A percentile compares a stretch with the other conserved stretches of the same genome.
Evolutionary conservation across 2,329 filamentous ascomycete species (phyloP).

Genomic region (Penicillium hesseltinei): DNA sequence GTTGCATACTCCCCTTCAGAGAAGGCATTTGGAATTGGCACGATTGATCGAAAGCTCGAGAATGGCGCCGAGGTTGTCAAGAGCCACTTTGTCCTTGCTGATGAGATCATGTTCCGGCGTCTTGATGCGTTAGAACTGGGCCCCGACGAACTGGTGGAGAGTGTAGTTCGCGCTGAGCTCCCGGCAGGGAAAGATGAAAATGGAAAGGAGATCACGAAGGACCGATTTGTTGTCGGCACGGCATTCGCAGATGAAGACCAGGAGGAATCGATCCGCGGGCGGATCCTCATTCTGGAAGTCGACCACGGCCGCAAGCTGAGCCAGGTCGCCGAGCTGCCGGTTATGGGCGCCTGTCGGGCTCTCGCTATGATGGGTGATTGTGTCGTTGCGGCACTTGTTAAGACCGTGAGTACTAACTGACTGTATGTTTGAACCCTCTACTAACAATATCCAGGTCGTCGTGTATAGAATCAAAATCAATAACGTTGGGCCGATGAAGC

Average conservation of each 20-base stretch:
- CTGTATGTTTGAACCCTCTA: background rate
- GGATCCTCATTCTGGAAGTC: slow-evolving; percentile 82
- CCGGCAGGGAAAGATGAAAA: slow-evolving; percentile 55
- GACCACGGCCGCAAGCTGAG: slow-evolving; percentile 68
- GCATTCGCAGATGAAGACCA: slow-evolving; percentile 67
- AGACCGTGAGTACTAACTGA: slow-evolving; percentile 61
- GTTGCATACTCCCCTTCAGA: slow-evolving; percentile 79
- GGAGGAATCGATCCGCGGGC: slow-evolving; percentile 61
- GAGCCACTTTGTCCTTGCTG: slow-evolving; percentile 83
- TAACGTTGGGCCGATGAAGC: slow-evolving; percentile 42
- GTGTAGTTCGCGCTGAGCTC: slow-evolving; percentile 74
- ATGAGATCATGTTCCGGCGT: slow-evolving; percentile 82
- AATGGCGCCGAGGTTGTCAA: slow-evolving; percentile 71
- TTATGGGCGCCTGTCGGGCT: slow-evolving; percentile 79
- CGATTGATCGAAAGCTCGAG: slow-evolving; percentile 70
- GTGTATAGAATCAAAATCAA: slow-evolving; percentile 52
- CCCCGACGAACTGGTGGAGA: slow-evolving; percentile 75
- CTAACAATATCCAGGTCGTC: slow-evolving; percentile 51
- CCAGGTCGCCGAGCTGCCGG: slow-evolving; percentile 63
- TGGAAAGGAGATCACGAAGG: slow-evolving; percentile 54
- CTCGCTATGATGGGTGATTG: slow-evolving; percentile 71
- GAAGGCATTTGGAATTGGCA: slow-evolving; percentile 82
- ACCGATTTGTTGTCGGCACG: slow-evolving; percentile 90
- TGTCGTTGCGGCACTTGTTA: slow-evolving; percentile 84
- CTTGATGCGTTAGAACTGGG: slow-evolving; percentile 69